Conservation (phyloP, 306 rosid species). For the Lathyrus sativus region DNA sequence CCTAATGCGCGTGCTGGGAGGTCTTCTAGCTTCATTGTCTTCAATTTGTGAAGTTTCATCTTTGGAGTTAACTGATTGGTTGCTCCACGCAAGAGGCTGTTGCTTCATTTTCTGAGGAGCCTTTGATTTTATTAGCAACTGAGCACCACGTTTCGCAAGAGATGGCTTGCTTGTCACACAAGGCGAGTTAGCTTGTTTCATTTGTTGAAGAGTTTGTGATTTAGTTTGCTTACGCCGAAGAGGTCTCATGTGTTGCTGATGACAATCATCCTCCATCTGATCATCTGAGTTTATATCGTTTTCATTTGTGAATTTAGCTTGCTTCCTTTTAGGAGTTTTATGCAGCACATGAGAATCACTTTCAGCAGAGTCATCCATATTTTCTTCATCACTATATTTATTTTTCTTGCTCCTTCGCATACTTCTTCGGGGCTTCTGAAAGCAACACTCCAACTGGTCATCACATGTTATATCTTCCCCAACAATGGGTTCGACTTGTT, state of each 20-base stretch:
- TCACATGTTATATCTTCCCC: slow-evolving; percentile 47
- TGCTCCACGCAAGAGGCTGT: slow-evolving; percentile 45
- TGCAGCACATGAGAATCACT: slow-evolving; percentile 45
- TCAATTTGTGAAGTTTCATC: slow-evolving; percentile 47
- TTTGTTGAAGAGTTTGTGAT: slow-evolving; percentile 46
- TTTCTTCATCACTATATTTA: slow-evolving; percentile 36
- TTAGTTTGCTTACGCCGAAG: slow-evolving; percentile 63
- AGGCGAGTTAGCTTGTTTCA: slow-evolving; percentile 50
- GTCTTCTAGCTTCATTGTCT: slow-evolving; percentile 75
- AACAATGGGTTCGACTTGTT: slow-evolving; percentile 33
- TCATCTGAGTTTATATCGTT: slow-evolving; percentile 52
- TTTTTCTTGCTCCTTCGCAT: slow-evolving; percentile 36
- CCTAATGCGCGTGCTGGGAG: slow-evolving; percentile 80
- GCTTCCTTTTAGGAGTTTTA: slow-evolving; percentile 59
- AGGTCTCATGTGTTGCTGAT: slow-evolving; percentile 46
- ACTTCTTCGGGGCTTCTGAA: slow-evolving; percentile 43
- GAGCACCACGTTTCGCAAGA: slow-evolving; percentile 53
- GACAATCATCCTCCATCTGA: slow-evolving; percentile 45
- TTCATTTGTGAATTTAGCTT: slow-evolving; percentile 49
- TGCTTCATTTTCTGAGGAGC: slow-evolving; percentile 52
- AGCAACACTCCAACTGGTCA: slow-evolving; percentile 40
- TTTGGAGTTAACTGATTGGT: slow-evolving; percentile 42
- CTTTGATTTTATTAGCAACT: slow-evolving; percentile 43
- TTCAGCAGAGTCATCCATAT: slow-evolving; percentile 40
- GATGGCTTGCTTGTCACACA: slow-evolving; percentile 49